These are phyloP conservation scores for Nevesoporus exiguus DNA, from an alignment of 768 basidiomycete species.

Conservation along the genomic window DNA sequence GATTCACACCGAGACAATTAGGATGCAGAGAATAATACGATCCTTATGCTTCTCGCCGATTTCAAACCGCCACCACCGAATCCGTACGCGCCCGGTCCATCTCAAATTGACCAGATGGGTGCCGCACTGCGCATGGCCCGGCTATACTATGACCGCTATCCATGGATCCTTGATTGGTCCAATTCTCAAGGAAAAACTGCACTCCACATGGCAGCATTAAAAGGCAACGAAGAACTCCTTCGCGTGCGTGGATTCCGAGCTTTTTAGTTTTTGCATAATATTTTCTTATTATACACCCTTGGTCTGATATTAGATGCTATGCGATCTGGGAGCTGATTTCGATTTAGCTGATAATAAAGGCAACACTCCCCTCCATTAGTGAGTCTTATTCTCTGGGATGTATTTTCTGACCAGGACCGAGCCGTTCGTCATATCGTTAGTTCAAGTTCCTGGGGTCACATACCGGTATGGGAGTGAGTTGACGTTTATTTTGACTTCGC, in stretches of 20 bases:
- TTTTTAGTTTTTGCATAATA: constrained; percentile 5
- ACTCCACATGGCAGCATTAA: constrained; percentile 81
- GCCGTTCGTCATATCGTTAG: constrained; percentile 36
- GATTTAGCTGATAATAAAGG: constrained; percentile 90
- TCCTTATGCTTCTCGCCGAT: constrained; percentile 90
- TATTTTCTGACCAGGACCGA: background rate
- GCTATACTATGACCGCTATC: constrained; percentile 81
- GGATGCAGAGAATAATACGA: constrained; percentile 92
- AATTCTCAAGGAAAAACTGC: constrained; percentile 89
- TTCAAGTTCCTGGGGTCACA: constrained; percentile 85
- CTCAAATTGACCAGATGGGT: constrained; percentile 60
- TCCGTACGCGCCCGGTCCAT: constrained; percentile 44
- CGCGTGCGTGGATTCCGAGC: constrained; percentile 49
- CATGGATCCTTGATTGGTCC: constrained; percentile 88
- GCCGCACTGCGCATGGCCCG: constrained; percentile 84
- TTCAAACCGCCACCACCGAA: constrained; percentile 52
- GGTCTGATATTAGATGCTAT: constrained; percentile 64
- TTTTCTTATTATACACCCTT: constrained; percentile 15
- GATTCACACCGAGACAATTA: constrained; percentile 33
- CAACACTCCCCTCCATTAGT: constrained; percentile 93
- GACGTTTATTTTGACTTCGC: constrained; percentile 5
- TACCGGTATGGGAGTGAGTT: constrained; percentile 51
- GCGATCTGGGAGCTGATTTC: constrained; percentile 86
- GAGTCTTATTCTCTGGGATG: constrained; percentile 30
- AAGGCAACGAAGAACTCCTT: constrained; percentile 88